A percentile compares a stretch with the other conserved stretches of the same genome.
Conservation (phyloP, 768 basidiomycete genomes). For the Suillus placidus region DNA sequence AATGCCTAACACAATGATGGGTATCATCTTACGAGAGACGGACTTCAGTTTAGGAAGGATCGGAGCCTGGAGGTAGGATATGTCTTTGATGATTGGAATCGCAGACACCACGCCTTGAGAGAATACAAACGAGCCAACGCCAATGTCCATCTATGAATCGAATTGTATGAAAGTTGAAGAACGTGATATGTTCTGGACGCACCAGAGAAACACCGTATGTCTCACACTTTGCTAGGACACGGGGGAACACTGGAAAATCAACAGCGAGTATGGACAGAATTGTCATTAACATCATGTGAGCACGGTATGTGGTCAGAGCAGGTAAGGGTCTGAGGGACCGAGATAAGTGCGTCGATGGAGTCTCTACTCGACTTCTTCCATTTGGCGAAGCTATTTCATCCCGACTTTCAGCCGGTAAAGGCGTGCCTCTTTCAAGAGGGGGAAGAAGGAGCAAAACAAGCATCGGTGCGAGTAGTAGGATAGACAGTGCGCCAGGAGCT, state of each 20-base stretch:
- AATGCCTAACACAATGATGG: slow-evolving; percentile 73
- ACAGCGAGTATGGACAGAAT: slow-evolving; percentile 91
- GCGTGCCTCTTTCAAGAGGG: slow-evolving; percentile 46
- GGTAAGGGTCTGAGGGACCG: slow-evolving; percentile 52
- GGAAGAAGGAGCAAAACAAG: slow-evolving; percentile 47
- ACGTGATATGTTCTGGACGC: slow-evolving; percentile 24
- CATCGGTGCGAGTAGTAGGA: slow-evolving; percentile 50
- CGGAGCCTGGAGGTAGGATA: slow-evolving; percentile 51
- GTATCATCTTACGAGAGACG: slow-evolving; percentile 60
- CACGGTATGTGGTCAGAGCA: slow-evolving; percentile 83
- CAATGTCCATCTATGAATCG: slow-evolving; percentile 85
- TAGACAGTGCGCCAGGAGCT: slow-evolving; percentile 53
- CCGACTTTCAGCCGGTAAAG: slow-evolving; percentile 48
- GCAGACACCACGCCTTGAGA: slow-evolving; percentile 94
- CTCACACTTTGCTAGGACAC: slow-evolving; percentile 89
- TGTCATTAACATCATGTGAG: slow-evolving; percentile 96
- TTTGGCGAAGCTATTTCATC: slow-evolving; percentile 1
- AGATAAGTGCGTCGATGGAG: not conserved
- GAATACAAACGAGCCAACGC: slow-evolving; percentile 97
- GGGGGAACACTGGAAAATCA: slow-evolving; percentile 92
- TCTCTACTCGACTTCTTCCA: slow-evolving; percentile 1
- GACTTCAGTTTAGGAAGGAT: slow-evolving; percentile 51
- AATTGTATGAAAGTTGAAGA: not conserved
- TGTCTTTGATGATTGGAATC: slow-evolving; percentile 72
- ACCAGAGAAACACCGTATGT: slow-evolving; percentile 95